These are phyloP conservation scores for Amyloporia xantha DNA, from an alignment of 768 basidiomycete species.

Conservation along the genomic window DNA sequence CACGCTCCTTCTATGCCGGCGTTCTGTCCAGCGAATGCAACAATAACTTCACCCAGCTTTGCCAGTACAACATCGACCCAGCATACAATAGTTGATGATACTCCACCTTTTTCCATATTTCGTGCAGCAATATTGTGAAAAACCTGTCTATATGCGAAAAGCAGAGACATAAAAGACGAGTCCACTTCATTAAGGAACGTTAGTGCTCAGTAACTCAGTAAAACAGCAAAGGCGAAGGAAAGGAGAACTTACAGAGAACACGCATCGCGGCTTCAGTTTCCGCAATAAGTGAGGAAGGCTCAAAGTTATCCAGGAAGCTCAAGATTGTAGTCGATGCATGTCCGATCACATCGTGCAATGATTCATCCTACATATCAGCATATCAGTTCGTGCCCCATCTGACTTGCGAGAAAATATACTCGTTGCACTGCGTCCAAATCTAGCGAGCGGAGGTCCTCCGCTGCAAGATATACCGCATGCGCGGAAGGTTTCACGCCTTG, in stretches of 20 bases:
- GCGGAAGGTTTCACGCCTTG: neutral
- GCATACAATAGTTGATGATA: slow-evolving; percentile 38
- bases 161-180: slow-evolving; percentile 24
- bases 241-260: slow-evolving; percentile 13
- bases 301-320: slow-evolving; percentile 23
- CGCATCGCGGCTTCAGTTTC: slow-evolving; percentile 5
- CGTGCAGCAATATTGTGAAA: slow-evolving; percentile 39
- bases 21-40: slow-evolving; percentile 21
- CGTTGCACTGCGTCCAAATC: slow-evolving; percentile 11
- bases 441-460: slow-evolving; percentile 6
- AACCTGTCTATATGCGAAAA: slow-evolving; percentile 48
- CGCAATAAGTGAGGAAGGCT: slow-evolving; percentile 4
- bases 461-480: neutral
- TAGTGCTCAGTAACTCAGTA: slow-evolving; percentile 9
- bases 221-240: too few relatives aligned
- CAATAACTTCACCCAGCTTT: slow-evolving; percentile 37
- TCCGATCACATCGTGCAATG: slow-evolving; percentile 29
- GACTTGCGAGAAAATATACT: too few relatives aligned
- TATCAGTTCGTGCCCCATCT: too few relatives aligned
- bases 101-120: slow-evolving; percentile 15
- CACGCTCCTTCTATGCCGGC: neutral
- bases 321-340: slow-evolving; percentile 28
- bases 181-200: slow-evolving; percentile 30
- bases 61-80: slow-evolving; percentile 62
- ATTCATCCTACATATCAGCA: slow-evolving; percentile 22